These are phyloP conservation scores for Irpex rosettiformis DNA, from an alignment of 1,284 basidiomycete genomes.

Conservation along the genomic window DNA sequence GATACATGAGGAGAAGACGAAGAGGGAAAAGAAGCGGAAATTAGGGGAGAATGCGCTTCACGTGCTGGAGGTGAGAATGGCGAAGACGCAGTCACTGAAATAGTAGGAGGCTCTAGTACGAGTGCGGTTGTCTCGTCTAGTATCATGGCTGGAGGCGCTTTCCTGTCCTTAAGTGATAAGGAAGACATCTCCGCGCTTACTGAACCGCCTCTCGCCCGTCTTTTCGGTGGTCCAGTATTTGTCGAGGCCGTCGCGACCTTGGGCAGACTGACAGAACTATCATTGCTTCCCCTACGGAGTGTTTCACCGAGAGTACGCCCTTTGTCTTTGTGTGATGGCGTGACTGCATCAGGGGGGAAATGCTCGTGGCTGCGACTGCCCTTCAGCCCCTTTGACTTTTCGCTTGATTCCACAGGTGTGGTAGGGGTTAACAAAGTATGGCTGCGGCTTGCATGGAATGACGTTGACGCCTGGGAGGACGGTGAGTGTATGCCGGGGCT, in stretches of 20 bases:
- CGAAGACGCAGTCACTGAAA: conserved; percentile 10
- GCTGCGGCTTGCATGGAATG: conserved; percentile 17
- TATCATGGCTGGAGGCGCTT: conserved; percentile 7
- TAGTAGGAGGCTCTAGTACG: conserved; percentile 20
- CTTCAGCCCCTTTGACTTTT: conserved; percentile 44
- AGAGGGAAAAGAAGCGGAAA: conserved; percentile 10
- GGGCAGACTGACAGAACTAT: conserved; percentile 49
- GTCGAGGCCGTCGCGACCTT: conserved; percentile 32
- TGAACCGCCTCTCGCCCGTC: conserved; percentile 32
- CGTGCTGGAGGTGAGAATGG: conserved; percentile 8
- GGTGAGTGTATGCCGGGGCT: conserved; percentile 44
- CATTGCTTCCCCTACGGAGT: conserved; percentile 38
- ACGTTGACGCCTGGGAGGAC: conserved; percentile 28
- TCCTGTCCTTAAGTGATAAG: conserved; percentile 14
- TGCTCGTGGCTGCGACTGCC: conserved; percentile 62
- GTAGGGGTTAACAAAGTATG: conserved; percentile 18
- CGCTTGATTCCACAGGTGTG: conserved; percentile 25
- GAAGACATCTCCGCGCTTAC: conserved; percentile 28
- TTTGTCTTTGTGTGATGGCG: conserved; percentile 32
- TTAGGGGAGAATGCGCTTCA: conserved; percentile 17
- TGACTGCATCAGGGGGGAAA: conserved; percentile 36
- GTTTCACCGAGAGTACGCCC: conserved; percentile 13
- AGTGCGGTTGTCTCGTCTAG: conserved; percentile 17
- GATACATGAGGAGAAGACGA: conserved; percentile 8
- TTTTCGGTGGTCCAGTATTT: conserved; percentile 15